Evolutionary conservation across 345 rosid genomes (phyloP), one percentile per base, ranked within the genome.

Genomic region (Garcia nutans): DNA sequence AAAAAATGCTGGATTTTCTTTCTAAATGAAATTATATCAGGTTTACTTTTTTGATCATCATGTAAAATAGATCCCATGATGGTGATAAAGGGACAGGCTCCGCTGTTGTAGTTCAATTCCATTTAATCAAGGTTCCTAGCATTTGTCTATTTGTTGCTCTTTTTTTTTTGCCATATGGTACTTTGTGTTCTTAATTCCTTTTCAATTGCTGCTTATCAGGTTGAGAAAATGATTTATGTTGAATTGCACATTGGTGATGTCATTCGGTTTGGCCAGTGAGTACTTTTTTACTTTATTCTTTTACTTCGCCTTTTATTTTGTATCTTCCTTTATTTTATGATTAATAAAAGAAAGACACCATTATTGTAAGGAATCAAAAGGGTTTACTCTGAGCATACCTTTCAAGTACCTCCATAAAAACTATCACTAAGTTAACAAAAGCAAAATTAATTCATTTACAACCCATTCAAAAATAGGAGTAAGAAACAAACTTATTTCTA

Each of bases 251-350:
- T 93, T 76, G 98, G 99, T 76, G 98, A 91, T 85, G 92, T 93
- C 78, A 84, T 92, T 76, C 97, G 94, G 10, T 96, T 96, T 86
- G 99, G 99, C 86, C 85, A 86, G 98, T 91, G 80, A 85, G 97
- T 88, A 52, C 41, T 37, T 37, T 26, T 65, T 73, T 33, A 61
- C 68, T 66, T 78, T 47, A 8, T 62, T 78, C 42, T 33, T 71
- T 75, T 45, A 49, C 59, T 70, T 54, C 44, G 6, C 49, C 12
- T 61, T 3, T 55, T 75, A 74, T 65, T 56, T 61, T 16, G 44
- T 68, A 70, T 75, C 74, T 2, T 45, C 71, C 52, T 45, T 73
- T 74, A 49, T 69, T 8, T 71, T 60, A 59, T 72, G 49, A 58
- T 76, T 17, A 55, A 55, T 70, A 70, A 55, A 69, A 54, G 42